Evolutionary conservation across 2,329 filamentous ascomycete species (phyloP).

Genomic region (Trichoderma sp.): DNA sequence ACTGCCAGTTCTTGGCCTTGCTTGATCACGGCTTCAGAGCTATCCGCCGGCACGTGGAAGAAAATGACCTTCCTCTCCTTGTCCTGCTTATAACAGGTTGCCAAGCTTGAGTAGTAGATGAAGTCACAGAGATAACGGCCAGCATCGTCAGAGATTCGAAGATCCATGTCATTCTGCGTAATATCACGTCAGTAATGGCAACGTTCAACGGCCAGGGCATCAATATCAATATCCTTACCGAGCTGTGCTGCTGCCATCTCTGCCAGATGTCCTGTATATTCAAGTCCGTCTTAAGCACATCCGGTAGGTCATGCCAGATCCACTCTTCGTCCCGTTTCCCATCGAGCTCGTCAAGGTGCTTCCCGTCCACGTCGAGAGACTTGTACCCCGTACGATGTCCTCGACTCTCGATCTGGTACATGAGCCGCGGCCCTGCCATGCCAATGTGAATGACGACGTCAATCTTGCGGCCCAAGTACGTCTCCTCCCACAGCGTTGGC

Average conservation of each 20-base stretch:
- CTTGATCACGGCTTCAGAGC: slow-evolving; percentile 46
- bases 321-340: slow-evolving; percentile 47
- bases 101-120: slow-evolving; percentile 69
- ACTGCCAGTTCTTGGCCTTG: slow-evolving; percentile 51
- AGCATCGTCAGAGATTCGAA: slow-evolving; percentile 65
- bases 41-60: slow-evolving; percentile 66
- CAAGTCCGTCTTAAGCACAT: slow-evolving; percentile 56
- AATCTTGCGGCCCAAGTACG: slow-evolving; percentile 36
- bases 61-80: slow-evolving; percentile 58
- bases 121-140: slow-evolving; percentile 76
- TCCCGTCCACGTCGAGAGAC: slow-evolving; percentile 66
- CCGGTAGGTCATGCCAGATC: slow-evolving; percentile 54
- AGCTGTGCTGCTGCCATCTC: slow-evolving; percentile 52
- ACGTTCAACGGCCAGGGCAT: background rate
- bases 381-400: slow-evolving; percentile 71
- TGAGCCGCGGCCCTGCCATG: slow-evolving; percentile 63
- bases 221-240: slow-evolving; percentile 39
- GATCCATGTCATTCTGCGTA: slow-evolving; percentile 39
- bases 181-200: background rate
- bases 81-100: slow-evolving; percentile 50
- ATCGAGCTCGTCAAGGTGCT: slow-evolving; percentile 51
- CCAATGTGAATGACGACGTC: slow-evolving; percentile 77
- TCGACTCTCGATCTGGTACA: slow-evolving; percentile 69
- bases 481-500: slow-evolving; percentile 57
- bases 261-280: slow-evolving; percentile 54